Evolutionary conservation across 2,329 filamentous ascomycete species (phyloP).

Genomic region (Raffaelea arxii): DNA sequence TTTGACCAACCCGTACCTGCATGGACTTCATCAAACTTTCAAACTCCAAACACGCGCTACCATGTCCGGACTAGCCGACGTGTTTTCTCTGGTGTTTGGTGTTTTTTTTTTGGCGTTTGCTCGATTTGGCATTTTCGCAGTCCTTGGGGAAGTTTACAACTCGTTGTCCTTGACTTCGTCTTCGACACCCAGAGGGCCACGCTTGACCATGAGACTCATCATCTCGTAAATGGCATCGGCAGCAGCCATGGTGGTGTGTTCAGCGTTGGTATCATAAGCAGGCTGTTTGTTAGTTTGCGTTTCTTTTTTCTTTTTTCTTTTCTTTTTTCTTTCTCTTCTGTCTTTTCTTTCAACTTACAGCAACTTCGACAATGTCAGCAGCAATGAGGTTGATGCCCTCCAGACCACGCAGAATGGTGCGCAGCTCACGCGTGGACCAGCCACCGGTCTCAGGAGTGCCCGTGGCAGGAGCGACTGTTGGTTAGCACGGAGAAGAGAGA

Average conservation of each 20-base stretch:
- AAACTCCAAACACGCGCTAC: too few species aligned
- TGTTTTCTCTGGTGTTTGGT: too few species aligned
- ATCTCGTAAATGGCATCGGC: conserved; percentile 66
- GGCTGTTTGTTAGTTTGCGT: conserved; percentile 31
- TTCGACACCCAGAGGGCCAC: conserved; percentile 51
- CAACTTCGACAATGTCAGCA: conserved; percentile 66
- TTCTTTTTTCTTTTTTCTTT: too few species aligned
- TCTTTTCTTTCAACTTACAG: too few species aligned
- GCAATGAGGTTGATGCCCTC: conserved; percentile 61
- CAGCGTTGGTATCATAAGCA: conserved; percentile 63
- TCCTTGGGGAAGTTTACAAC: too few species aligned
- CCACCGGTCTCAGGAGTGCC: conserved; percentile 69
- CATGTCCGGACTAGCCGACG: too few species aligned
- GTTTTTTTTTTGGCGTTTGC: too few species aligned
- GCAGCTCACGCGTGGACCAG: conserved; percentile 63
- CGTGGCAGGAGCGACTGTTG: conserved; percentile 56
- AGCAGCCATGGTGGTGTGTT: conserved; percentile 64
- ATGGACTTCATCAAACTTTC: too few species aligned
- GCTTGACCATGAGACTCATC: conserved; percentile 76
- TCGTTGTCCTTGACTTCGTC: background rate
- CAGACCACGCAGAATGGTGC: conserved; percentile 60
- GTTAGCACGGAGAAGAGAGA: background rate
- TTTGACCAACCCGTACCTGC: too few species aligned
- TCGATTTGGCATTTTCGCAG: too few species aligned
- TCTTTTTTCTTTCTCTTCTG: too few species aligned